A percentile compares a stretch with the other conserved stretches of the same genome.
Evolutionary conservation across 2,329 filamentous ascomycete species (phyloP).

Genomic region (Dactylellina cionopaga): DNA sequence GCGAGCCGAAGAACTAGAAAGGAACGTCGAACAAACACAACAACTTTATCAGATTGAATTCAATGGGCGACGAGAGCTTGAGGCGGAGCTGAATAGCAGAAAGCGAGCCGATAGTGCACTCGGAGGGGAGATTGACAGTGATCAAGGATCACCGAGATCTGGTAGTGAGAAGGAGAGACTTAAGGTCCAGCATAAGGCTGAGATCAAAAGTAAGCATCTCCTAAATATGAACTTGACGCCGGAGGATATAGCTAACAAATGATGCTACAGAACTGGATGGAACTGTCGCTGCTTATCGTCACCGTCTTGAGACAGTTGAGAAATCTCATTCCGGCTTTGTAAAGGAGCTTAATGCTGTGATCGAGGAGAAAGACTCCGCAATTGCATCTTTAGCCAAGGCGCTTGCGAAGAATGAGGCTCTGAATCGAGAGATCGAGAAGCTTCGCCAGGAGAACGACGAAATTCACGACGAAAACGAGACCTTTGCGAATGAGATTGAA

Average conservation of each 20-base stretch:
- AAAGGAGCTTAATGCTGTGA: slow-evolving; percentile 47
- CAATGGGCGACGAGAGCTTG: slow-evolving; percentile 50
- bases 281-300: slow-evolving; percentile 51
- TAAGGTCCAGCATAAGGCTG: slow-evolving; percentile 54
- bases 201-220: slow-evolving; percentile 55
- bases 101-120: slow-evolving; percentile 53
- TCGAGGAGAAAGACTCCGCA: slow-evolving; percentile 55
- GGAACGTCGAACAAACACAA: slow-evolving; percentile 53
- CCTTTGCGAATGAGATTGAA: slow-evolving; percentile 53
- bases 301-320: slow-evolving; percentile 54
- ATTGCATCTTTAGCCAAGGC: slow-evolving; percentile 53
- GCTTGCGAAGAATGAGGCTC: slow-evolving; percentile 22
- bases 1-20: slow-evolving; percentile 54
- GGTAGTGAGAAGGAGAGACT: slow-evolving; percentile 52
- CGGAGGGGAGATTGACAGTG: slow-evolving; percentile 54
- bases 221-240: not conserved
- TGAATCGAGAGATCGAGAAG: slow-evolving; percentile 24
- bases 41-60: slow-evolving; percentile 54
- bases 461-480: slow-evolving; percentile 53
- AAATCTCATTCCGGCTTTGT: slow-evolving; percentile 48
- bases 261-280: slow-evolving; percentile 53
- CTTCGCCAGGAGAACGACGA: slow-evolving; percentile 54
- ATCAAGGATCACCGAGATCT: slow-evolving; percentile 41
- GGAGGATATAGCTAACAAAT: slow-evolving; percentile 9
- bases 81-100: slow-evolving; percentile 52